Conservation (phyloP, 805 yeast species). For the Ogataea sp. region DNA sequence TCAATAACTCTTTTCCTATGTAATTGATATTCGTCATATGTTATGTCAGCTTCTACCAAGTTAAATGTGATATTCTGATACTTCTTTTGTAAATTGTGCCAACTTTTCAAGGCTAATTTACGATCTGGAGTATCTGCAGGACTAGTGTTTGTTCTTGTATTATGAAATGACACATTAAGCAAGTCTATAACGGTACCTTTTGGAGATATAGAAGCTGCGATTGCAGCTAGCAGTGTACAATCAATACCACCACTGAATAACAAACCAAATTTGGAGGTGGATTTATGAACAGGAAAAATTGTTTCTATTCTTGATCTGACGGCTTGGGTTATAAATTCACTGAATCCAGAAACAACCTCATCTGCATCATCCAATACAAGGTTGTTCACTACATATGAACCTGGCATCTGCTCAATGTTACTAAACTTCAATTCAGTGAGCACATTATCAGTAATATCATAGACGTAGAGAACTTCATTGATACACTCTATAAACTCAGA, state of each 20-base stretch:
- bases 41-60: conserved; percentile 64
- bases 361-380: background rate
- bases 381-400: conserved; percentile 7
- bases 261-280: conserved; percentile 40
- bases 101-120: conserved; percentile 57
- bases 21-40: conserved; percentile 54
- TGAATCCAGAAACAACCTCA: conserved; percentile 11
- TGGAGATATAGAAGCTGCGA: conserved; percentile 29
- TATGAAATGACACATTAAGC: conserved; percentile 89
- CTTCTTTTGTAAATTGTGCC: conserved; percentile 37
- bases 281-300: conserved; percentile 46
- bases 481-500: conserved; percentile 51
- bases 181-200: conserved; percentile 49
- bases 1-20: conserved; percentile 45
- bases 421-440: conserved; percentile 14
- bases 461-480: conserved; percentile 41
- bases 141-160: conserved; percentile 60
- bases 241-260: conserved; percentile 94
- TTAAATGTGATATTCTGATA: conserved; percentile 37
- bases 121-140: conserved; percentile 84
- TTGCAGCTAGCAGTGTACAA: conserved; percentile 71
- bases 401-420: conserved; percentile 8
- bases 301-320: conserved; percentile 47
- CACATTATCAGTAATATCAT: conserved; percentile 18
- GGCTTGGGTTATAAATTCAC: conserved; percentile 26